Evolutionary conservation across 139 green algal genomes (phyloP), one percentile per base, ranked within the genome.

Genomic region (Raphidocelis subcapitata): DNA sequence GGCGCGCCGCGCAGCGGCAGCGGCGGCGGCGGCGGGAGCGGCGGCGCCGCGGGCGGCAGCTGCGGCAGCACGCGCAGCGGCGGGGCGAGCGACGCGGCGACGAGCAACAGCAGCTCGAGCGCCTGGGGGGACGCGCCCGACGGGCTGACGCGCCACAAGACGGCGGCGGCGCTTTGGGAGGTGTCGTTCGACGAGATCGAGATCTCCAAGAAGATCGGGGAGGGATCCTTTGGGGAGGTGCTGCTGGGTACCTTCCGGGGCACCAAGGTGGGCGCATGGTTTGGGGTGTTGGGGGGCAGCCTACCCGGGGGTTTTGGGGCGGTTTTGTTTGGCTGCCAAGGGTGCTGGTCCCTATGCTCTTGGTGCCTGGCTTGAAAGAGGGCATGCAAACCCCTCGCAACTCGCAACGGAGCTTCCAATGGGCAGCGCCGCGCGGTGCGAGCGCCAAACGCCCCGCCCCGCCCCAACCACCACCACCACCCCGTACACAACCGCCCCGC

Each of bases 161-260:
- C 70, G 15, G 67, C 66, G 23, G 80, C 75, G 51, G 75, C 80
- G 28, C 62, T 85, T 33, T 85, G 80, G 80, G 80, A 85, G 74
- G 44, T 85, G 62, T 75, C 82, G 67, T 75, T 71, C 52, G 60
- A 47, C 14, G 80, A 81, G 65, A 15, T 82, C 1, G 8, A 24
- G 47, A 51, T 72, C 5, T 3, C 8, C 65, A 61, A 72, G 21
- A 79, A 79, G 29, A 83, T 86, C 21, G 81, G 81, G 26, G 73
- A 86, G 77, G 81, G 81, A 33, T 79, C 64, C n/a, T 86, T 86
- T 52, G 81, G 81, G 21, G 81, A 86, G 65, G 81, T 86, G 28
- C 4, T 79, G 47, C 77, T 84, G 35, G 81, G 41, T 21, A 80
- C 65, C 59, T 84, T 79, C 65, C 69, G 80, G 1, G 70, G 80